Conservation (phyloP, 352 stramenopile species). For the Pythium dissimile region DNA sequence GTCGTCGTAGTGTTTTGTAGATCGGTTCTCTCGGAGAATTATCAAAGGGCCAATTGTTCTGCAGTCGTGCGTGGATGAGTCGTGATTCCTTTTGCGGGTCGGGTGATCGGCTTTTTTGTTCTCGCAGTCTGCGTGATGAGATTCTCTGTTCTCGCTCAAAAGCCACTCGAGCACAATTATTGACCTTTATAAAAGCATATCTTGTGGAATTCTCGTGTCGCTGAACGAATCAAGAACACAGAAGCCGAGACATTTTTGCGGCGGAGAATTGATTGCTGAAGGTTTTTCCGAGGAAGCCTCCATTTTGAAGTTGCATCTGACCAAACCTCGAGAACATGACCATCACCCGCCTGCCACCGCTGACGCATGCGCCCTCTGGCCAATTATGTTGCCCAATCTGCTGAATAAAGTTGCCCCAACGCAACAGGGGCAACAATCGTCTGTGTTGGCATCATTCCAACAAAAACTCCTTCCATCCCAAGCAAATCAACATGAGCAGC, state of each 20-base stretch:
- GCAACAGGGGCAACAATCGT: constrained; percentile 1
- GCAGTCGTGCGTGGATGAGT: neutral
- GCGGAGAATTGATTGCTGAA: constrained; percentile 6
- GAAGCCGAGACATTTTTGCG: neutral
- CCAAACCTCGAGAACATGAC: constrained; percentile 26
- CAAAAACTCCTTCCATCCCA: neutral
- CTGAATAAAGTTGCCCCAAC: constrained; percentile 11
- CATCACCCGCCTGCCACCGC: constrained; percentile 15
- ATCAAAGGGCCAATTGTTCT: constrained; percentile 12
- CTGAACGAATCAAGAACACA: neutral
- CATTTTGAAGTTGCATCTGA: constrained; percentile 26
- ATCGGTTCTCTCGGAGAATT: constrained; percentile 7
- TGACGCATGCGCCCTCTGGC: constrained; percentile 11
- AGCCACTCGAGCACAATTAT: constrained; percentile 12
- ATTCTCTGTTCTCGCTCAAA: constrained; percentile 18
- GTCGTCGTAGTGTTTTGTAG: neutral
- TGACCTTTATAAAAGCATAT: constrained; percentile 9
- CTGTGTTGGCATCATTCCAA: neutral
- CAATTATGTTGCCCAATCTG: too few species aligned
- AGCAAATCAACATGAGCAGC: constrained; percentile 31
- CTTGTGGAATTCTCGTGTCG: constrained; percentile 3
- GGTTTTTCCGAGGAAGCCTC: constrained; percentile 8
- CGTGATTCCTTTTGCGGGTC: too few species aligned
- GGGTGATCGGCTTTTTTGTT: constrained; percentile 9
- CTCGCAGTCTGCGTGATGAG: constrained; percentile 12